Evolutionary conservation across 768 basidiomycete species (phyloP), one percentile per base, ranked within the genome.

Genomic region (Coprinopsis marcescibilis): DNA sequence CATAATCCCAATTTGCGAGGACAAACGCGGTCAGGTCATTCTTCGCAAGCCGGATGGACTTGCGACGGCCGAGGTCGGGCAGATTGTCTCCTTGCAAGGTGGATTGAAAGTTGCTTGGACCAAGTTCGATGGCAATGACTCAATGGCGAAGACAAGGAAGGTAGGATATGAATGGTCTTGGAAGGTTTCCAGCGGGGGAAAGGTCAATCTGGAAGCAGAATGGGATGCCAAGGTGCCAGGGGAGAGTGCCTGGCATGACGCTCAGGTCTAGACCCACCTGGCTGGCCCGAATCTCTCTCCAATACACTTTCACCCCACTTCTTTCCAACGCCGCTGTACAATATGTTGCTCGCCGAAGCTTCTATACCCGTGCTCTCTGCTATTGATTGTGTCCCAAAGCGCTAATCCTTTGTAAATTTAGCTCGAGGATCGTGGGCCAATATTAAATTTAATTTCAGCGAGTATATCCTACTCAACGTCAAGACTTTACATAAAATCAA

Each of bases 121-220:
- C n/a, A 42, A 62, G 32, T 65, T 52, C 43, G 67, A 70, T 26
- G 52, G 44, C 32, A 69, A 67, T 69, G 54, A 59, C 48, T 65
- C 43, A 69, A 68, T 41, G 71, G 70, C 47, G 69, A 68, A 3
- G 76, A 72, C 0, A 69, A 73, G 60, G 73, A 75, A 60, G 72
- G 78, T 38, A 81, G 81, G 1, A 67, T 66, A 48, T 54, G 77
- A 79, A 57, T 83, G 79, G 78, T 63, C 60, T 46, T 67, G 71
- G 60, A 68, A 59, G 15, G 60, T 80, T 21, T 68, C 60, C 3
- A 66, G 64, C 10, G 76, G 71, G 5, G 65, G 62, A 42, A 71
- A 69, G 52, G 60, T 75, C 14, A 59, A 57, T 10, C 53, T 82
- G 14, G 65, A 72, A 43, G 66, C 75, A 1, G 64, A 72, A 49